Percentiles rank a stretch among this genome's conserved stretches.
Conservation (phyloP, 2,329 filamentous ascomycete genomes). For the Fusarium sp. region DNA sequence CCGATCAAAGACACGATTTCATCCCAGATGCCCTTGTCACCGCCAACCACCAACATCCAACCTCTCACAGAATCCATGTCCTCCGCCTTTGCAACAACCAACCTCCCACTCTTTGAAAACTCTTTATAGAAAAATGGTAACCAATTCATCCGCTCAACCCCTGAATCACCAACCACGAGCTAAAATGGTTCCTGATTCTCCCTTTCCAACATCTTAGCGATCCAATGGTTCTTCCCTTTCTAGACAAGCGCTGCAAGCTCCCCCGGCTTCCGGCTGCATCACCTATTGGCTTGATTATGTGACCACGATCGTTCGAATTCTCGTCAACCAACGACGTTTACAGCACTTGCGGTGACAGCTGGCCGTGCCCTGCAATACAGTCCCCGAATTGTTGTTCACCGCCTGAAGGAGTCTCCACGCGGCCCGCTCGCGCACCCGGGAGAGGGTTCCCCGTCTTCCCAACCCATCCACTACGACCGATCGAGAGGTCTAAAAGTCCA, state of each 20-base stretch:
- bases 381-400: conserved; percentile 38
- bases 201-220: conserved; percentile 25
- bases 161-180: conserved; percentile 26
- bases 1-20: conserved; percentile 38
- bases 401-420: conserved; percentile 42
- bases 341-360: conserved; percentile 46
- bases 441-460: conserved; percentile 26
- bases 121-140: background rate
- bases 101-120: conserved; percentile 15
- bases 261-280: conserved; percentile 36
- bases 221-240: conserved; percentile 36
- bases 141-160: conserved; percentile 6
- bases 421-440: conserved; percentile 41
- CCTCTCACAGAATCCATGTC: conserved; percentile 11
- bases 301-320: conserved; percentile 14
- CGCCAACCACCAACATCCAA: conserved; percentile 23
- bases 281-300: conserved; percentile 41
- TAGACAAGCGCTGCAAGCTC: conserved; percentile 38
- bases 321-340: conserved; percentile 34
- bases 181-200: conserved; percentile 36
- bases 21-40: conserved; percentile 12
- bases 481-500: conserved; percentile 16
- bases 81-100: conserved; percentile 10
- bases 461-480: conserved; percentile 27
- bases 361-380: conserved; percentile 33